phyloP scores from a whole-genome alignment of 345 rosid genomes.

The Lepidium sativum region DNA sequence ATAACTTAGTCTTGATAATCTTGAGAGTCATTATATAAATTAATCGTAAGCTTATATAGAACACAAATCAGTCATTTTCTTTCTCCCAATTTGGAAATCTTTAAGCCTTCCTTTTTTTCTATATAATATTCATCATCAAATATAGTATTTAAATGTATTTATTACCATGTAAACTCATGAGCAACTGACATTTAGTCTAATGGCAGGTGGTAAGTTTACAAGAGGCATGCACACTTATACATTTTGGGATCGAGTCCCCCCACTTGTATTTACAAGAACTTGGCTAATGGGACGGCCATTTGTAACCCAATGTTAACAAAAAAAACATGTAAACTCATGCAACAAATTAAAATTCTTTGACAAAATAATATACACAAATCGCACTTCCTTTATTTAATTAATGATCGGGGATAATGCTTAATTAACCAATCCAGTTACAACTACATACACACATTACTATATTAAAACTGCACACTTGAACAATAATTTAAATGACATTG shows the following conservation, averaged over 20 bases:
- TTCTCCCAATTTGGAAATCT: conserved; percentile 5
- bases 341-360: background rate
- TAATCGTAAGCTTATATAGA: background rate
- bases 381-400: background rate
- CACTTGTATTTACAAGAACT: no score
- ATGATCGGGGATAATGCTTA: background rate
- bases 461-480: background rate
- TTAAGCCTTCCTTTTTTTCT: background rate
- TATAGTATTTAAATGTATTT: no score
- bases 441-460: background rate
- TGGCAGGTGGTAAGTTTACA: no score
- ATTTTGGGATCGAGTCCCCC: no score
- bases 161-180: conserved; percentile 13
- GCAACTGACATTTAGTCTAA: no score
- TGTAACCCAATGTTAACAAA: no score
- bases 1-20: background rate
- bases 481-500: background rate
- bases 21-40: no score
- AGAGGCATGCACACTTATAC: no score
- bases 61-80: background rate
- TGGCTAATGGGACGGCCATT: no score
- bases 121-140: background rate
- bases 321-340: conserved; percentile 14
- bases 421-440: conserved; percentile 4
- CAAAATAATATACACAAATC: background rate